Conservation (phyloP, 2,329 filamentous ascomycete species). For the Fusarium marasasianum region DNA sequence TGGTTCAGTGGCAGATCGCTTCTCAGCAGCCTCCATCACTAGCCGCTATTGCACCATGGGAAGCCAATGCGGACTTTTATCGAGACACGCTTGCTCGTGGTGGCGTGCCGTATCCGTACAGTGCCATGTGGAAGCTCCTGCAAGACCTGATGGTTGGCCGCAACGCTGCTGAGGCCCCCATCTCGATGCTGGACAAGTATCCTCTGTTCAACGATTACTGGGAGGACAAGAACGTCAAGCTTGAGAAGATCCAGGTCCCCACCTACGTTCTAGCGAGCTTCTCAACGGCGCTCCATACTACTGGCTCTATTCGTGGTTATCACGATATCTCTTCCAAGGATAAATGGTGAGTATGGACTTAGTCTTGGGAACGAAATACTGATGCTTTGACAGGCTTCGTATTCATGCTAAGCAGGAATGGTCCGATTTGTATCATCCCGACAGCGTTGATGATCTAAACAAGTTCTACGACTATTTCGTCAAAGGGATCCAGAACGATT, state of each 20-base stretch:
- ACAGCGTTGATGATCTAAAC: neutral
- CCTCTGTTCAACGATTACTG: neutral
- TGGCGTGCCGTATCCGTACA: neutral
- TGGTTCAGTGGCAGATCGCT: slow-evolving; percentile 4
- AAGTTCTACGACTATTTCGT: neutral
- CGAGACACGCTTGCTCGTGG: neutral
- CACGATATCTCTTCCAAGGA: neutral
- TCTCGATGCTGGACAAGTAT: neutral
- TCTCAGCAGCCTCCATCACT: neutral
- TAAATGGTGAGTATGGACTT: neutral
- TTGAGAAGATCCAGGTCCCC: neutral
- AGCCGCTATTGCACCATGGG: neutral
- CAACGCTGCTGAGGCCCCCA: neutral
- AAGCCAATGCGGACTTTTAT: neutral
- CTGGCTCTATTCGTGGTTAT: neutral
- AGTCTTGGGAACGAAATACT: rapidly evolving
- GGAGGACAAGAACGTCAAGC: neutral
- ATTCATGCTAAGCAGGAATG: slow-evolving; percentile 1
- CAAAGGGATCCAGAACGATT: neutral
- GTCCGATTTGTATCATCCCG: neutral
- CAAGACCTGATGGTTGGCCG: neutral
- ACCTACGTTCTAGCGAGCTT: neutral
- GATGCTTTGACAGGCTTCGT: neutral
- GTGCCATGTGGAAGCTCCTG: neutral
- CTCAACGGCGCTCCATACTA: neutral